Percentiles rank a stretch among this genome's conserved stretches.
phyloP scores from a whole-genome alignment of 192 early-diverging fungal species.

The Coemansia sp. region DNA sequence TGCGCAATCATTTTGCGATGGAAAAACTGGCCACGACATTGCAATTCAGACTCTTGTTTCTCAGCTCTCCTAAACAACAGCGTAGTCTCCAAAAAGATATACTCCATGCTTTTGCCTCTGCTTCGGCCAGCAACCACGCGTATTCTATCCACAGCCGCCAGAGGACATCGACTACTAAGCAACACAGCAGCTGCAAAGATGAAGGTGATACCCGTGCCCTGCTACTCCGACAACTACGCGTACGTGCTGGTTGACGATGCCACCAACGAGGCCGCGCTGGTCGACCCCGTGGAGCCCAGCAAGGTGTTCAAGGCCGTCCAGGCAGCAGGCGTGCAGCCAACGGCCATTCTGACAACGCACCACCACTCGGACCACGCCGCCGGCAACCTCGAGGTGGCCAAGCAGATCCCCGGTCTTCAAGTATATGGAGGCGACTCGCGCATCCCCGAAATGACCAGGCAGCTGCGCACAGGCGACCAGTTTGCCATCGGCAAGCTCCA shows the following conservation, averaged over 20 bases:
- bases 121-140: no score
- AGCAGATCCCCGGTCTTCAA: constrained; percentile 55
- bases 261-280: constrained; percentile 63
- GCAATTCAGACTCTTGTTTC: no score
- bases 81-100: no score
- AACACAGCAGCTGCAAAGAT: no score
- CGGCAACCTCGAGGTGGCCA: constrained; percentile 65
- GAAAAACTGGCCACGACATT: no score
- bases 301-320: constrained; percentile 62
- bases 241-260: constrained; percentile 76
- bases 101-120: no score
- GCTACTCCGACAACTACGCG: constrained; percentile 83
- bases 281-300: constrained; percentile 83
- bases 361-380: constrained; percentile 89
- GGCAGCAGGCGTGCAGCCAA: constrained; percentile 10
- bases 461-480: constrained; percentile 65
- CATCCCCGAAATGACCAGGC: constrained; percentile 73
- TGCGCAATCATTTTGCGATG: no score
- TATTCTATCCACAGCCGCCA: no score
- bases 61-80: no score
- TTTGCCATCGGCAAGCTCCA: constrained; percentile 73
- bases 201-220: constrained; percentile 45
- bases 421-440: constrained; percentile 87
- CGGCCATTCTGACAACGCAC: constrained; percentile 73
- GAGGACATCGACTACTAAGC: no score